Evolutionary conservation across 2,329 filamentous ascomycete species (phyloP), one percentile per base, ranked within the genome.

Genomic region (Biscogniauxia sp.): DNA sequence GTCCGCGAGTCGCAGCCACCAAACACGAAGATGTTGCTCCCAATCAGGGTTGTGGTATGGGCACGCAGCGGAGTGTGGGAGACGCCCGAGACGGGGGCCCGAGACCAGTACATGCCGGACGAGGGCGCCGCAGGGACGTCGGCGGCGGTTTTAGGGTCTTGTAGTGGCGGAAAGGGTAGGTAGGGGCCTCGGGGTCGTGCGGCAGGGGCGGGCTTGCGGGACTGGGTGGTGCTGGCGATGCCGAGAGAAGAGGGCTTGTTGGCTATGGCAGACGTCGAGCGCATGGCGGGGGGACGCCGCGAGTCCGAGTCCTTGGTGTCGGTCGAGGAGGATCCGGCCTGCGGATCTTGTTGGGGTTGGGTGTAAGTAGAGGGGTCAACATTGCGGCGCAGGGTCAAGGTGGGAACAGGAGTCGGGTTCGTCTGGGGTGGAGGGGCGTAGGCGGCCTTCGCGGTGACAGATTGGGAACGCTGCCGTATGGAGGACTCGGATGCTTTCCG

Each of bases 91-190:
- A 84, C 80, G 7, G 83, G 84, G 9, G 87, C 87, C 41, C 80
- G 82, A 57, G 86, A 88, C 87, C 88, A 90, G 76, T 90, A 90
- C 87, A 90, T 90, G 68, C 87, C 88, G 54, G 85, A 88, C 19
- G 88, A 84, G 25, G 88, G 88, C 17, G 88, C 86, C 2, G 82
- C 78, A 9, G 82, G 79, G 19, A 90, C 86, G 60, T 88, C 83
- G 5, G 85, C 82, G 1, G 84, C 84, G 25, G 81, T 82, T 53
- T 77, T 77, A 11, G 83, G 79, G 66, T 86, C 81, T 41, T 81
- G 82, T 4, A 88, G 77, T n/a, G 83, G 77, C 37, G 86, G 86
- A 54, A 84, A 86, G 1, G 80, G 72, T 7, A 77, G 77, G 66
- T 84, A 78, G 55, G 78, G 73, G 20, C 78, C 76, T 32, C 75